A percentile compares a stretch with the other conserved stretches of the same genome.
These are phyloP conservation scores for Apiotrichum domesticum DNA, from an alignment of 1,284 basidiomycete species.

Conservation along the genomic window DNA sequence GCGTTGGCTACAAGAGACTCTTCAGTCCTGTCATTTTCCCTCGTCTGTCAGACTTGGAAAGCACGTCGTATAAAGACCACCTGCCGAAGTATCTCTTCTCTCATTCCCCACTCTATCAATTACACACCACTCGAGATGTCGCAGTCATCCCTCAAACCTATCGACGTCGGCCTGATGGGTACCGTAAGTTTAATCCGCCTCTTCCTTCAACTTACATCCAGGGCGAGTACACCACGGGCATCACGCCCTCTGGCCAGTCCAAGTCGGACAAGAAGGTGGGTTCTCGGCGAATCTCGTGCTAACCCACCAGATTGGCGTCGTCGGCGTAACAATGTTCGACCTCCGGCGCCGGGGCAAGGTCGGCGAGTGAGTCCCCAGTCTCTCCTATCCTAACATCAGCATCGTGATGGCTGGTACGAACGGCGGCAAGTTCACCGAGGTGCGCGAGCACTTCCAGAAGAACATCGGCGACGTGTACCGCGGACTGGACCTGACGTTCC, in stretches of 20 bases:
- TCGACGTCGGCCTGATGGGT: conserved; percentile 44
- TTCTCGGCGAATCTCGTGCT: background rate
- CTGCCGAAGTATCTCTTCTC: no score
- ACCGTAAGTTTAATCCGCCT: conserved; percentile 27
- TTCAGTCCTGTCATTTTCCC: no score
- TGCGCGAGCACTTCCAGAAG: conserved; percentile 69
- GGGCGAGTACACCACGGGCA: conserved; percentile 81
- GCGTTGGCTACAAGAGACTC: no score
- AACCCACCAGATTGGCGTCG: conserved; percentile 58
- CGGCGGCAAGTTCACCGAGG: conserved; percentile 62
- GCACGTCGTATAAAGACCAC: no score
- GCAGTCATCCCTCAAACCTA: conserved; percentile 23
- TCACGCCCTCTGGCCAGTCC: conserved; percentile 80
- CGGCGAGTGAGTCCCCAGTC: conserved; percentile 30
- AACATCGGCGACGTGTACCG: conserved; percentile 75
- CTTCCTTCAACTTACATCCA: conserved; percentile 4
- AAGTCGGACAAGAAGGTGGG: conserved; percentile 86
- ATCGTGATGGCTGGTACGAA: conserved; percentile 47
- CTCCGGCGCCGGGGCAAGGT: conserved; percentile 79
- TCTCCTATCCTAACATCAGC: conserved; percentile 10
- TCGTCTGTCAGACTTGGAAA: no score
- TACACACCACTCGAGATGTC: no score
- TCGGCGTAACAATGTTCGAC: conserved; percentile 83
- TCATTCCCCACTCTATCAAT: no score
- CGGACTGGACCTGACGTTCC: conserved; percentile 73